Evolutionary conservation across 1,284 basidiomycete species (phyloP).

Genomic region (Malassezia globosa): DNA sequence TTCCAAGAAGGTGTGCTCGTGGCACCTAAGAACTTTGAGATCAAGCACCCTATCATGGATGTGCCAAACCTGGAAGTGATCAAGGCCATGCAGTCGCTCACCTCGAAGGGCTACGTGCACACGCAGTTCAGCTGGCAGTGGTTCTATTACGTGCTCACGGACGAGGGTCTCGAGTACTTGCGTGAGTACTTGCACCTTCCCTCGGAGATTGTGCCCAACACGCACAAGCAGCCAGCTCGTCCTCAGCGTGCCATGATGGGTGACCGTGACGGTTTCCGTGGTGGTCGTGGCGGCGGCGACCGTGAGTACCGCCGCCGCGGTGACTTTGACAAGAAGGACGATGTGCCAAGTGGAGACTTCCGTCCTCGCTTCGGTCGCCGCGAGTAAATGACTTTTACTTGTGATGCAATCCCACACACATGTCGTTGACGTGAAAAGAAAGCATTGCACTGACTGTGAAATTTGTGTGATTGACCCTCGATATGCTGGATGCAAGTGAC

Average conservation of each 20-base stretch:
- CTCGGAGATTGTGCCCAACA: conserved; percentile 46
- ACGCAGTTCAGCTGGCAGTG: conserved; percentile 60
- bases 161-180: conserved; percentile 47
- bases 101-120: conserved; percentile 89
- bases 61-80: conserved; percentile 96
- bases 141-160: conserved; percentile 48
- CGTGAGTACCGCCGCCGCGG: conserved; percentile 44
- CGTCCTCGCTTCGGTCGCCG: conserved; percentile 45
- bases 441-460: too few relatives aligned
- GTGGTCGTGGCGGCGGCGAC: conserved; percentile 41
- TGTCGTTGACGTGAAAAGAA: too few relatives aligned
- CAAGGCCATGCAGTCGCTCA: conserved; percentile 97
- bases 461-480: too few relatives aligned
- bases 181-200: conserved; percentile 47
- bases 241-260: conserved; percentile 36
- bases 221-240: conserved; percentile 46
- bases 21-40: conserved; percentile 98
- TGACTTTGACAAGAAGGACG: conserved; percentile 44
- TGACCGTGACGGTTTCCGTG: conserved; percentile 38
- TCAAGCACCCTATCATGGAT: conserved; percentile 92
- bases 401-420: neutral
- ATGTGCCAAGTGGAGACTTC: conserved; percentile 42
- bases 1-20: conserved; percentile 70
- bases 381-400: conserved; percentile 26
- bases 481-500: neutral